phyloP scores from a whole-genome alignment of 352 stramenopile species.

The Blastocystis hominis region DNA sequence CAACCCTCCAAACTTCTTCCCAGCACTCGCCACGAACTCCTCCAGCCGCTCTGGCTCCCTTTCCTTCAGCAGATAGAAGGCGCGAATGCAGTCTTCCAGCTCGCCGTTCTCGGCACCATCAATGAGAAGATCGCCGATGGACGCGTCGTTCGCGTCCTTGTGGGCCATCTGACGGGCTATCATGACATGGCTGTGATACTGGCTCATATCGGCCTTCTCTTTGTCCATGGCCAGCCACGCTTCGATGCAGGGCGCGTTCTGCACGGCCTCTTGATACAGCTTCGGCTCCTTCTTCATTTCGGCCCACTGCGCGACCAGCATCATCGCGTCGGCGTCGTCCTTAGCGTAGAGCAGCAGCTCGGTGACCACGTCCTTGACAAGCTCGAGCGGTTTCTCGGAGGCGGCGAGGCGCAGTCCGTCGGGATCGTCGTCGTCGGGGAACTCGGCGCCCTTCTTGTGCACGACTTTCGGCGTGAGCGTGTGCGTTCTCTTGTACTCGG shows the following conservation, averaged over 20 bases:
- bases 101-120: neutral
- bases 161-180: neutral
- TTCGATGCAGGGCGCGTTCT: neutral
- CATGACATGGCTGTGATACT: neutral
- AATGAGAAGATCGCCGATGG: neutral
- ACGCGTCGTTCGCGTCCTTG: neutral
- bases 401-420: neutral
- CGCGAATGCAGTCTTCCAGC: neutral
- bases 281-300: neutral
- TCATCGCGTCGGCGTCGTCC: constrained; percentile 6
- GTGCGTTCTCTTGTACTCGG: neutral
- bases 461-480: neutral
- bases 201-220: neutral
- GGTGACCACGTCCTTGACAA: neutral
- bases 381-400: neutral
- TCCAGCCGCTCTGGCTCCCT: neutral
- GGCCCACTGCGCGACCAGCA: neutral
- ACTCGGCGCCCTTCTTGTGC: constrained; percentile 46
- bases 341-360: constrained; percentile 31
- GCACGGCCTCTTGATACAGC: neutral
- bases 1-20: neutral
- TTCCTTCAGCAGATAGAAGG: neutral
- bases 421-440: neutral
- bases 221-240: neutral
- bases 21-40: neutral